A percentile compares a stretch with the other conserved stretches of the same genome.
phyloP scores from a whole-genome alignment of 2,329 filamentous ascomycete genomes.

The Fusarium stilboides region DNA sequence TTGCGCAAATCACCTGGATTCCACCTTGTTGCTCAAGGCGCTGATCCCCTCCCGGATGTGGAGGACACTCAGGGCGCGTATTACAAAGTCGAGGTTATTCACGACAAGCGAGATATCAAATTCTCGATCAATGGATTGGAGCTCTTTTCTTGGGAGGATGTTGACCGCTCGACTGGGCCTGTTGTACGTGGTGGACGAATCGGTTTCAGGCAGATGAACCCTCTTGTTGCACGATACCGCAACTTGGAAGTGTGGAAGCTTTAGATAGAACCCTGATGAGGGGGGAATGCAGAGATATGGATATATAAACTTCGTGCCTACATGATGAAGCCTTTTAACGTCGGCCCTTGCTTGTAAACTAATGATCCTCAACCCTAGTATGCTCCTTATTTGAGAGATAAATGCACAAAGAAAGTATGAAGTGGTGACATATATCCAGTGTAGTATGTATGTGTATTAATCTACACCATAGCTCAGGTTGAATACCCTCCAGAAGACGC shows the following conservation, averaged over 20 bases:
- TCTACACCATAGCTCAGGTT: conserved; percentile 1
- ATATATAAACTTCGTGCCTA: neutral
- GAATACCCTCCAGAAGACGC: conserved; percentile 77
- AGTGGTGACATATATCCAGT: too few relatives aligned
- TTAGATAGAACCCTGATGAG: neutral
- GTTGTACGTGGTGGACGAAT: conserved; percentile 41
- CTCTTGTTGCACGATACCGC: conserved; percentile 42
- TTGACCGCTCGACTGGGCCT: conserved; percentile 37
- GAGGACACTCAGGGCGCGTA: conserved; percentile 40
- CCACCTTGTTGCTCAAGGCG: conserved; percentile 44
- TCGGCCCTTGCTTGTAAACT: too few relatives aligned
- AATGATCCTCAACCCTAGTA: too few relatives aligned
- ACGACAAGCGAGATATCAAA: conserved; percentile 35
- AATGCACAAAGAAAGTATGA: too few relatives aligned
- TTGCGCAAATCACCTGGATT: conserved; percentile 46
- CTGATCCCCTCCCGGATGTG: conserved; percentile 43
- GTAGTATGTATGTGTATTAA: too few relatives aligned
- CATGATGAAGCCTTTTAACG: too few relatives aligned
- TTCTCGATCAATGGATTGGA: conserved; percentile 40
- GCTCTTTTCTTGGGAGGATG: conserved; percentile 42
- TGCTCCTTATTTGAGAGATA: too few relatives aligned
- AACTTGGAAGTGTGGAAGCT: conserved; percentile 46
- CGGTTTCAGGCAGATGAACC: conserved; percentile 45
- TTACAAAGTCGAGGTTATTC: conserved; percentile 45
- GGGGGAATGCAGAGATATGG: neutral